Base-by-base conservation (phyloP, 2,329 filamentous ascomycete species). In the Botrytis galanthina region DNA sequence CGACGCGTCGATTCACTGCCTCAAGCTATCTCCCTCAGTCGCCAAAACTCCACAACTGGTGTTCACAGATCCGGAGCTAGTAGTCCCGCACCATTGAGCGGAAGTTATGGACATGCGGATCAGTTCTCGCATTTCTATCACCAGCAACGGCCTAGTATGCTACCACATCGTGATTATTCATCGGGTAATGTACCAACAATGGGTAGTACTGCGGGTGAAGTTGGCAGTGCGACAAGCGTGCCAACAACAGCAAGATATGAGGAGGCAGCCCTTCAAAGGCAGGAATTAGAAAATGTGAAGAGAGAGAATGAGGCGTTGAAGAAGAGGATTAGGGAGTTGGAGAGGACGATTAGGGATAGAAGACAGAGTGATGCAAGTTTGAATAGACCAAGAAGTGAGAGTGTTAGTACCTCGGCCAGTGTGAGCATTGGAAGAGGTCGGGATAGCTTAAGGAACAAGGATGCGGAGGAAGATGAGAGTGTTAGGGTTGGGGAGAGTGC, bases 261-360 rank as follows among this genome's bases (percentile, higher is more conserved):
- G 76, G 90, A 92, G 80, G 88, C 88, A 0, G 87, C 86, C 0
- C 86, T 86, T 74, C 89, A 88, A 77, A 84, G 89, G 7, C 84
- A 85, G 54, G 90, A 92, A 79, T 83, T 92, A 0, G 90, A 92
- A 37, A 82, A 78, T 8, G 87, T 88, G 57, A 91, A 90, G 82
- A 84, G 85, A 64, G 90, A 92, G 81, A 92, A 92, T 74, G 90
- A 92, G 70, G 80, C 81, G 0, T 81, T 92, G 63, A 90, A 89
- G 83, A 84, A 86, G 72, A 85, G 87, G 22, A 87, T 92, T 73
- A 85, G 88, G 63, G 90, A 92, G 61, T 81, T 92, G 18, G 90
- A 92, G 82, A 84, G 85, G 54, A 82, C 85, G 75, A 82, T 91
- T 12, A 77, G 79, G 42, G 74, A 74, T 16, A 78, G 79, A 64